These are phyloP conservation scores for Dimocarpus longan DNA, from an alignment of 345 rosid species.

Conservation along the genomic window DNA sequence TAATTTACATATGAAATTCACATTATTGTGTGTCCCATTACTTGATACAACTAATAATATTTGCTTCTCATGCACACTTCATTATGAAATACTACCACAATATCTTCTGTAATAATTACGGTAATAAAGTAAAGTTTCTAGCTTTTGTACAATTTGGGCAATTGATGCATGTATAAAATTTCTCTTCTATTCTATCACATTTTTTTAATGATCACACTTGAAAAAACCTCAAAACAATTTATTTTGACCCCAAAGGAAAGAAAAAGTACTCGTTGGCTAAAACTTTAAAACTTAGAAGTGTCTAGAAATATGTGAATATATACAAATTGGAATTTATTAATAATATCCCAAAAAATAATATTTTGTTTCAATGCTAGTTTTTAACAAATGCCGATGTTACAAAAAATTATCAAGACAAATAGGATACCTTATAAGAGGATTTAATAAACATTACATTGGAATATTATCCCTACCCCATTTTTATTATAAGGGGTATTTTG, in stretches of 20 bases:
- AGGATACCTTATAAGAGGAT: neutral
- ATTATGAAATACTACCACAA: neutral
- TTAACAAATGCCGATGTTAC: too few species aligned
- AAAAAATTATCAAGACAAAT: too few species aligned
- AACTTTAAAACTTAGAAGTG: neutral
- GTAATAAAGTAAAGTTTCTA: constrained; percentile 4
- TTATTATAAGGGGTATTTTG: too few species aligned
- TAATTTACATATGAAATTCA: neutral
- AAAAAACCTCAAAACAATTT: neutral
- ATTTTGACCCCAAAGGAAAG: neutral
- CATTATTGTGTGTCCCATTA: neutral
- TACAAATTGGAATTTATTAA: neutral
- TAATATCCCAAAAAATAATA: too few species aligned
- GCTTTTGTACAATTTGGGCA: constrained; percentile 14
- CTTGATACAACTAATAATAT: constrained; percentile 6
- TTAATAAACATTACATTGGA: too few species aligned
- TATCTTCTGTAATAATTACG: neutral
- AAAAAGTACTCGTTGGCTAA: neutral
- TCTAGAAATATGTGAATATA: neutral
- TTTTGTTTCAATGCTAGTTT: too few species aligned
- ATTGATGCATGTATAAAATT: neutral
- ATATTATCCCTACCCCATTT: too few species aligned
- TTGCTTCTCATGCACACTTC: constrained; percentile 3
- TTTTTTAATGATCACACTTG: neutral
- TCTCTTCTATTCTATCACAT: neutral